Evolutionary conservation across 805 yeast species (phyloP).

Genomic region (Yamadazyma nakazawae): DNA sequence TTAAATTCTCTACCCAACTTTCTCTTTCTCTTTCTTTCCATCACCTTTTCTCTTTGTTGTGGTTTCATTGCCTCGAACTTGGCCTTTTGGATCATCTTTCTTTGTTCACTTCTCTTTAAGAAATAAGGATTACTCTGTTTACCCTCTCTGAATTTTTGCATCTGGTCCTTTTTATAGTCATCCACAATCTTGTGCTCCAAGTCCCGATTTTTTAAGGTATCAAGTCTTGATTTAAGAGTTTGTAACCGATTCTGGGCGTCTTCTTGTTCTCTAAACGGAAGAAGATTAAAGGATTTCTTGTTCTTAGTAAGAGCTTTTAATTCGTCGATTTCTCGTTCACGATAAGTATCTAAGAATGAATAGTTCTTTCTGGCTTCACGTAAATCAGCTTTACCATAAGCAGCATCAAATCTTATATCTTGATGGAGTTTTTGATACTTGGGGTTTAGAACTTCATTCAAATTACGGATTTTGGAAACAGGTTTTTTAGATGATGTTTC

Average conservation of each 20-base stretch:
- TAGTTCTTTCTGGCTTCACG: constrained; percentile 70
- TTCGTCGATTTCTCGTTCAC: constrained; percentile 66
- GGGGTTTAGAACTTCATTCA: constrained; percentile 59
- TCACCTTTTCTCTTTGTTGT: constrained; percentile 70
- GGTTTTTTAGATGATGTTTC: constrained; percentile 73
- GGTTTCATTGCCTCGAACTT: constrained; percentile 72
- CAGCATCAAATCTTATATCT: constrained; percentile 89
- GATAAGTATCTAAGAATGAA: constrained; percentile 80
- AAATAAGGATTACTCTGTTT: constrained; percentile 52
- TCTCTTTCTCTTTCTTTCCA: constrained; percentile 86
- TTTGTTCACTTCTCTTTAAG: constrained; percentile 66
- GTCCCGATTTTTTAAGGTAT: constrained; percentile 69
- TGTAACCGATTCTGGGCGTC: constrained; percentile 56
- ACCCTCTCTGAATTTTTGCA: constrained; percentile 44
- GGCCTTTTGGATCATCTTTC: constrained; percentile 72
- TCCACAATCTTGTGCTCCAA: constrained; percentile 63
- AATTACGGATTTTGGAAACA: constrained; percentile 66
- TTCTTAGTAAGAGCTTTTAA: constrained; percentile 57
- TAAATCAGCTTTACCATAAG: constrained; percentile 79
- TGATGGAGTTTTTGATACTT: constrained; percentile 49
- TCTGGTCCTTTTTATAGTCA: constrained; percentile 53
- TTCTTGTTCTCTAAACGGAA: constrained; percentile 45
- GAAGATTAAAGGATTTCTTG: constrained; percentile 39
- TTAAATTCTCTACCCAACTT: constrained; percentile 78
- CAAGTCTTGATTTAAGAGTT: constrained; percentile 64